Conservation (phyloP, 345 rosid genomes). For the Nasturtium officinale region DNA sequence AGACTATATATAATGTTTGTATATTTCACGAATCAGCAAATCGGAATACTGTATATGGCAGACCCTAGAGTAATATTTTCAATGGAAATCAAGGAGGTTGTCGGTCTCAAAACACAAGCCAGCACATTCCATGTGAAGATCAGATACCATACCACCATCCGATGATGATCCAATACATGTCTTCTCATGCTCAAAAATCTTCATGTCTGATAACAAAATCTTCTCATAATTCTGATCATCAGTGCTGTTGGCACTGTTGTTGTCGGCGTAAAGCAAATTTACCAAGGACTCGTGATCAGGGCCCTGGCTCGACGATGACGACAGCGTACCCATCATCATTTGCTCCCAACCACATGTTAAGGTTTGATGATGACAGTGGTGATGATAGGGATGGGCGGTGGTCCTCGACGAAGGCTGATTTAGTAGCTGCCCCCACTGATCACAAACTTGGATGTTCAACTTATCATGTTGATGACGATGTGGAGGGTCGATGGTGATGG, state of each 20-base stretch:
- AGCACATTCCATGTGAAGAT: constrained; percentile 38
- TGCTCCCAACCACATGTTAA: constrained; percentile 43
- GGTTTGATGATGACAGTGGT: constrained; percentile 32
- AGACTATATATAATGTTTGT: constrained; percentile 1
- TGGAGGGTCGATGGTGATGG: neutral
- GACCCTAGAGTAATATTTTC: constrained; percentile 16
- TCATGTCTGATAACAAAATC: constrained; percentile 30
- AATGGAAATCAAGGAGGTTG: constrained; percentile 24
- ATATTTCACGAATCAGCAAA: constrained; percentile 40
- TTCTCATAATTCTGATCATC: constrained; percentile 35
- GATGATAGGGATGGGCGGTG: constrained; percentile 36
- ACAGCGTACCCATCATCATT: constrained; percentile 36
- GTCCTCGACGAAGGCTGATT: constrained; percentile 34
- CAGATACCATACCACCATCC: constrained; percentile 36
- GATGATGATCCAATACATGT: constrained; percentile 39
- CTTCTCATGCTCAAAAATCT: constrained; percentile 38
- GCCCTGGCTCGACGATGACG: constrained; percentile 37
- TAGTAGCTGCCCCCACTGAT: constrained; percentile 39
- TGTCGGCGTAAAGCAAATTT: constrained; percentile 34
- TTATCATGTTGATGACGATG: constrained; percentile 14
- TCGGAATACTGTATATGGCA: constrained; percentile 10
- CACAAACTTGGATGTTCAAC: constrained; percentile 30
- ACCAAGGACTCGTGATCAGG: constrained; percentile 43
- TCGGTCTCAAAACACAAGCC: constrained; percentile 41
- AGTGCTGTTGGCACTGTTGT: constrained; percentile 28